Evolutionary conservation across 1,284 basidiomycete genomes (phyloP).

Genomic region (Chalciporus sp.): DNA sequence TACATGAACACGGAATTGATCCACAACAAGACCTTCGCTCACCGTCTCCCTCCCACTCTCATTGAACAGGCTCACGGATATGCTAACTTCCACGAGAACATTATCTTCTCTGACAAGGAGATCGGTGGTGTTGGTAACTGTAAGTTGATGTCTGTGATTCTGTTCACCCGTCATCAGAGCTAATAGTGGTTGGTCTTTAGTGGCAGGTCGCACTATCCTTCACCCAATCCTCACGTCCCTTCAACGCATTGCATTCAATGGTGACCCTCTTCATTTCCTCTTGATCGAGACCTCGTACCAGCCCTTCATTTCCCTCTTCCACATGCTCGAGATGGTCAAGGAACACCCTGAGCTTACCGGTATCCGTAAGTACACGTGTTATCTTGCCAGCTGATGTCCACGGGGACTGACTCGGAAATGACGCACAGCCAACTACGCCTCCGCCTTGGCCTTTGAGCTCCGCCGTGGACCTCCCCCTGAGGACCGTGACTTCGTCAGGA

Average conservation of each 20-base stretch:
- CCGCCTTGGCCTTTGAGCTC: slow-evolving; percentile 79
- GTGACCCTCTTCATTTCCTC: slow-evolving; percentile 76
- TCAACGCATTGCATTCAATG: slow-evolving; percentile 75
- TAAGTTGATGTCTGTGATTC: slow-evolving; percentile 36
- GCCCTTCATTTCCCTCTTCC: slow-evolving; percentile 86
- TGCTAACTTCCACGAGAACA: slow-evolving; percentile 79
- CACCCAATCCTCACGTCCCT: slow-evolving; percentile 71
- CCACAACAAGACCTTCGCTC: slow-evolving; percentile 79
- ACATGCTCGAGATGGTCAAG: slow-evolving; percentile 65
- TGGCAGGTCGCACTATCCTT: slow-evolving; percentile 79
- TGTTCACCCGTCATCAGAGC: not conserved
- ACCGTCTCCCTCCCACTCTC: slow-evolving; percentile 69
- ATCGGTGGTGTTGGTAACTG: slow-evolving; percentile 75
- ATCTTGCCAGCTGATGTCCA: not conserved
- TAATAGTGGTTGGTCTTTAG: slow-evolving; percentile 39
- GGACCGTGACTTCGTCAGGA: slow-evolving; percentile 73
- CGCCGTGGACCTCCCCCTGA: slow-evolving; percentile 73
- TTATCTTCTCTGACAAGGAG: slow-evolving; percentile 68
- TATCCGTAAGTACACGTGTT: slow-evolving; percentile 54
- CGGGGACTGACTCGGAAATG: slow-evolving; percentile 11
- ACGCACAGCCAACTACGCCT: slow-evolving; percentile 71
- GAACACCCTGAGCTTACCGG: slow-evolving; percentile 59
- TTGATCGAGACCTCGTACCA: slow-evolving; percentile 83
- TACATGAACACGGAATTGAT: slow-evolving; percentile 74
- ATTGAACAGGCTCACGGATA: slow-evolving; percentile 69